A percentile compares a stretch with the other conserved stretches of the same genome.
Conservation (phyloP, 345 rosid genomes). For the Cardamine chenopodiifolia region DNA sequence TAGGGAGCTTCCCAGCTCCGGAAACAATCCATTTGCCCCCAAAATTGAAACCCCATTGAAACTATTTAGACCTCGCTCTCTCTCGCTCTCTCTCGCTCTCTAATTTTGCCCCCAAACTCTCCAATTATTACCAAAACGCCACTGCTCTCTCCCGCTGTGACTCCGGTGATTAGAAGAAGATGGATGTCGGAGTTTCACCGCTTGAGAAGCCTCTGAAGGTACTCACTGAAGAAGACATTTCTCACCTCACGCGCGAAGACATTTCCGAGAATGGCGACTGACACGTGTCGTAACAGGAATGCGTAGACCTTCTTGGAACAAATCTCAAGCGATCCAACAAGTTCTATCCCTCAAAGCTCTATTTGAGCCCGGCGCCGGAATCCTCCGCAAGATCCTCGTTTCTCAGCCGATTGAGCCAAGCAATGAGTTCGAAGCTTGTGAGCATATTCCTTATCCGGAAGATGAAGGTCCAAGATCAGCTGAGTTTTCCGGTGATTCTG, state of each 20-base stretch:
- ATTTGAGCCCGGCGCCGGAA: slow-evolving; percentile 69
- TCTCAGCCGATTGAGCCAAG: slow-evolving; percentile 53
- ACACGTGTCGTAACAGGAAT: slow-evolving; percentile 76
- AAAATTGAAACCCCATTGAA: slow-evolving; percentile 20
- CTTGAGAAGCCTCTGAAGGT: slow-evolving; percentile 77
- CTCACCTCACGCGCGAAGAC: slow-evolving; percentile 94
- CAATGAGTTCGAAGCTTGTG: slow-evolving; percentile 47
- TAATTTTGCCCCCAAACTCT: slow-evolving; percentile 20
- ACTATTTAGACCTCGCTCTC: slow-evolving; percentile 2
- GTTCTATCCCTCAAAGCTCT: slow-evolving; percentile 82
- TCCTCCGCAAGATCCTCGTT: slow-evolving; percentile 58
- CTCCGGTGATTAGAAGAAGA: slow-evolving; percentile 28
- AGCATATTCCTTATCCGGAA: slow-evolving; percentile 39
- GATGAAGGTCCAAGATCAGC: slow-evolving; percentile 53
- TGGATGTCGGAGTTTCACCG: slow-evolving; percentile 57
- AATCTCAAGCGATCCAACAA: slow-evolving; percentile 97
- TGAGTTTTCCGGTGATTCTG: slow-evolving; percentile 46
- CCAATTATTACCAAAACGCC: slow-evolving; percentile 44
- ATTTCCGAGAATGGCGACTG: slow-evolving; percentile 26
- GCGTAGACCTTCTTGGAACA: slow-evolving; percentile 97
- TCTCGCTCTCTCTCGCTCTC: neutral
- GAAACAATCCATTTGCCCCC: slow-evolving; percentile 40
- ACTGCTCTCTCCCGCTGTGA: slow-evolving; percentile 8
- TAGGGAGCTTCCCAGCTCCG: slow-evolving; percentile 61
- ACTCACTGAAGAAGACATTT: slow-evolving; percentile 92